Evolutionary conservation across 371 early-diverging fungal genomes (phyloP).

Genomic region (Mortierella sp.): DNA sequence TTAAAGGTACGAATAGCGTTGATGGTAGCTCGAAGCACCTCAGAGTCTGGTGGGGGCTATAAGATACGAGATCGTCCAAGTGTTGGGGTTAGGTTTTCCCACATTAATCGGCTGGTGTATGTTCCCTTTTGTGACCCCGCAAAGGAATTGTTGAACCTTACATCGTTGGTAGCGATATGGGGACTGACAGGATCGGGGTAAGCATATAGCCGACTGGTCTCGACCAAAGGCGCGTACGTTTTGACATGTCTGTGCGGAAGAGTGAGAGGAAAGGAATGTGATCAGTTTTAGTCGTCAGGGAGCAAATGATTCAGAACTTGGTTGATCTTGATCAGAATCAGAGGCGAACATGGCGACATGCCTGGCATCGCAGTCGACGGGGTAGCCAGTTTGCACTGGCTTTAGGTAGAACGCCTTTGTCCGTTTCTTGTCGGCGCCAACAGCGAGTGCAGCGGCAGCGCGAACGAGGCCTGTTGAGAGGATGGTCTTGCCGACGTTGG

Average conservation of each 20-base stretch:
- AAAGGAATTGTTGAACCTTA: slow-evolving; percentile 25
- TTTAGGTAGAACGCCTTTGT: slow-evolving; percentile 76
- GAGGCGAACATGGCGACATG: slow-evolving; percentile 30
- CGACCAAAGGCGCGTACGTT: slow-evolving; percentile 56
- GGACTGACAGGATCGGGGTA: slow-evolving; percentile 85
- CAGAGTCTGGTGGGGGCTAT: slow-evolving; percentile 43
- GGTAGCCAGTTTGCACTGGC: slow-evolving; percentile 89
- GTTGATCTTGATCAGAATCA: background rate
- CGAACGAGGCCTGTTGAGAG: slow-evolving; percentile 74
- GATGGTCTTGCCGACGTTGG: slow-evolving; percentile 88
- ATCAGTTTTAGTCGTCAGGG: background rate
- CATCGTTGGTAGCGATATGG: slow-evolving; percentile 72
- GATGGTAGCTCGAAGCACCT: slow-evolving; percentile 60
- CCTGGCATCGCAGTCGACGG: slow-evolving; percentile 83
- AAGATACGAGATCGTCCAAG: background rate
- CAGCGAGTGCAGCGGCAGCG: slow-evolving; percentile 57
- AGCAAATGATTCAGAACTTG: background rate
- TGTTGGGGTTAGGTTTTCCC: no score
- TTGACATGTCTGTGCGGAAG: slow-evolving; percentile 64
- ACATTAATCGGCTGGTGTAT: no score
- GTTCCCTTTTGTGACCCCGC: background rate
- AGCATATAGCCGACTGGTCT: slow-evolving; percentile 66
- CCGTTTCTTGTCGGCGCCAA: slow-evolving; percentile 56
- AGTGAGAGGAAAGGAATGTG: background rate
- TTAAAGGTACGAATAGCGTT: slow-evolving; percentile 51